Evolutionary conservation across 495 filamentous ascomycete genomes (phyloP), one percentile per base, ranked within the genome.

Genomic region (Acidiella bohemica): DNA sequence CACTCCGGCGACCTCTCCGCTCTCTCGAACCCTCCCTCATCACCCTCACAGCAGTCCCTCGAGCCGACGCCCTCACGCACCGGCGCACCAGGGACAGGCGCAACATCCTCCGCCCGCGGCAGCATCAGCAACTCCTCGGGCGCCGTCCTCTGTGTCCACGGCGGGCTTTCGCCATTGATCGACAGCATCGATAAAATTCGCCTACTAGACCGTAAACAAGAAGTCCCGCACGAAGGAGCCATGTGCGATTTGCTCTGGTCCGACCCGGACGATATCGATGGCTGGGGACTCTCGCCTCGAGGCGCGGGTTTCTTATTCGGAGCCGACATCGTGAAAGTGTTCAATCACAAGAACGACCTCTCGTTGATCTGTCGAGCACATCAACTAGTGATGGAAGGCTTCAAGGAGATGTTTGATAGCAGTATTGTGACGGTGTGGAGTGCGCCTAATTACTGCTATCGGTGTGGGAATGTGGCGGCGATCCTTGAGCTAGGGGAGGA

Each of bases 181-280:
- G 92, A 95, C 56, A 83, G 70, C 12, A 81, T 97, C 36, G 92
- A 97, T 61, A 94, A 93, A 58, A 97, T 97, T 60, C 75, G 92
- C 19, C 67, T 95, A 12, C 71, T 97, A 19, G 90, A 97, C 60
- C 76, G 90, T 30, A 97, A 96, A 60, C 90, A 97, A 62, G 90
- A 97, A 60, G 90, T 97, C 2, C 90, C 90, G 0, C 90, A 97
- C 59, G 90, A 97, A 66, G 90, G 90, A 37, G 84, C 90, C 49
- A 97, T 97, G 90, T 97, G 90, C 59, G 90, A 97, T 63, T 67
- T 97, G 4, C 70, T 97, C 11, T 97, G 90, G 90, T 93, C 84
- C 4, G 90, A 97, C 60, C 90, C 90, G 0, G 90, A 97, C 59
- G 90, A 96, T 49, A 95, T 97, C 50, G 88, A 95, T 56, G 90